Percentiles rank a stretch among this genome's conserved stretches.
These are phyloP conservation scores for Penicillium alfredii DNA, from an alignment of 495 filamentous ascomycete genomes.

Conservation along the genomic window DNA sequence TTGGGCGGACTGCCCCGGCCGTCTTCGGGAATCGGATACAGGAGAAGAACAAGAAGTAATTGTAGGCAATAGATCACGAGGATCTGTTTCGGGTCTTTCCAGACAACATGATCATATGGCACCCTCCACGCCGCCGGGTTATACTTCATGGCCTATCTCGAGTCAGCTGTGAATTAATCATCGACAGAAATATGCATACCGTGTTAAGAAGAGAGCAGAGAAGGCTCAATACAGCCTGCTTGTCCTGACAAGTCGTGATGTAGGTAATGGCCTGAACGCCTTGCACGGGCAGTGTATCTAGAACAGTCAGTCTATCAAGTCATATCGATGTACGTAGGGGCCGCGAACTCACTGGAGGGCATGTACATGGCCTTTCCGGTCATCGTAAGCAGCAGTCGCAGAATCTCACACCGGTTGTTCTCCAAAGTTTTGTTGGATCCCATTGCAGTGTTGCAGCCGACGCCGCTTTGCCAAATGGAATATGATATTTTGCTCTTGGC, in stretches of 20 bases:
- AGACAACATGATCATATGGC: conserved; percentile 89
- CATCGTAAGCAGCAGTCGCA: conserved; percentile 80
- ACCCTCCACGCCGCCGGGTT: conserved; percentile 93
- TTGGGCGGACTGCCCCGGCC: conserved; percentile 57
- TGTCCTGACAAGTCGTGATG: conserved; percentile 78
- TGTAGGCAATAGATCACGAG: conserved; percentile 90
- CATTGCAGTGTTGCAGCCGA: conserved; percentile 87
- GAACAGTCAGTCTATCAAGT: conserved; percentile 13
- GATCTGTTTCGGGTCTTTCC: conserved; percentile 87
- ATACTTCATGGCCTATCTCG: conserved; percentile 78
- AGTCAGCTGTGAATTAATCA: conserved; percentile 1
- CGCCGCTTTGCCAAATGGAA: conserved; percentile 96
- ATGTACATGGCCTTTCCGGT: conserved; percentile 90
- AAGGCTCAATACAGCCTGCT: conserved; percentile 81
- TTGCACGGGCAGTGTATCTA: conserved; percentile 70
- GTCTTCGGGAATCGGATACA: conserved; percentile 88
- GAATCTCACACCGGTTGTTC: conserved; percentile 82
- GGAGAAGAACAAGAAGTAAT: conserved; percentile 75
- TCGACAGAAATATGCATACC: conserved; percentile 44
- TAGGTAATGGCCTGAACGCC: conserved; percentile 87
- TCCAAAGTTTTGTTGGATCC: conserved; percentile 86
- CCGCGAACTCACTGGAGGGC: conserved; percentile 58
- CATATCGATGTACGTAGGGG: too few relatives aligned
- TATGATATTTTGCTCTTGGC: conserved; percentile 79
- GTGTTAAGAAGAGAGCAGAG: conserved; percentile 94